Evolutionary conservation across 2,329 filamentous ascomycete genomes (phyloP).

Genomic region (Colletotrichum plurivorum): DNA sequence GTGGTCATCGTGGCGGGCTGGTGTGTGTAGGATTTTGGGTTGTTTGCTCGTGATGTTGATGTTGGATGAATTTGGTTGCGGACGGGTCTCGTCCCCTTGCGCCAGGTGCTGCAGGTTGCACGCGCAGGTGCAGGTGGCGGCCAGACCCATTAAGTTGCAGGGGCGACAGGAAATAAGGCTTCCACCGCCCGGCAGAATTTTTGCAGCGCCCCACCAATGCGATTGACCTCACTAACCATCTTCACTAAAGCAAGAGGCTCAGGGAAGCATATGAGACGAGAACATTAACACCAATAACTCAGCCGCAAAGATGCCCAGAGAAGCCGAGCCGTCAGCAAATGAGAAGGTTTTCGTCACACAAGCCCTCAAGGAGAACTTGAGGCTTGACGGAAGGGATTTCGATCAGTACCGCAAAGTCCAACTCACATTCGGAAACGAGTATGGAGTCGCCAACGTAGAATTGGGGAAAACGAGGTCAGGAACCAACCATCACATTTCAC

Average conservation of each 20-base stretch:
- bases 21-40: neutral
- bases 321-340: conserved; percentile 90
- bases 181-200: conserved; percentile 68
- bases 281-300: conserved; percentile 41
- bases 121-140: conserved; percentile 17
- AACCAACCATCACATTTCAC: neutral
- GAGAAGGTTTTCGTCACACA: conserved; percentile 89
- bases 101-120: conserved; percentile 8
- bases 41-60: conserved; percentile 8
- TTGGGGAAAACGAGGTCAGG: conserved; percentile 90
- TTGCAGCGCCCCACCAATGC: conserved; percentile 44
- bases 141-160: neutral
- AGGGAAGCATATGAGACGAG: conserved; percentile 17
- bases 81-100: conserved; percentile 6
- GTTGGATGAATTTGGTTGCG: conserved; percentile 12
- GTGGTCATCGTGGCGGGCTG: conserved; percentile 68
- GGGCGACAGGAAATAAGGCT: conserved; percentile 5
- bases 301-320: conserved; percentile 81
- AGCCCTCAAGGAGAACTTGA: conserved; percentile 84
- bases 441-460: conserved; percentile 88
- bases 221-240: conserved; percentile 41
- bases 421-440: conserved; percentile 89
- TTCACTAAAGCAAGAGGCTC: conserved; percentile 21
- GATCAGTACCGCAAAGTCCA: conserved; percentile 85
- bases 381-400: conserved; percentile 85